Percentiles rank a stretch among this genome's conserved stretches.
phyloP scores from a whole-genome alignment of 176 grass and related monocot species.

The Triticum urartu region DNA sequence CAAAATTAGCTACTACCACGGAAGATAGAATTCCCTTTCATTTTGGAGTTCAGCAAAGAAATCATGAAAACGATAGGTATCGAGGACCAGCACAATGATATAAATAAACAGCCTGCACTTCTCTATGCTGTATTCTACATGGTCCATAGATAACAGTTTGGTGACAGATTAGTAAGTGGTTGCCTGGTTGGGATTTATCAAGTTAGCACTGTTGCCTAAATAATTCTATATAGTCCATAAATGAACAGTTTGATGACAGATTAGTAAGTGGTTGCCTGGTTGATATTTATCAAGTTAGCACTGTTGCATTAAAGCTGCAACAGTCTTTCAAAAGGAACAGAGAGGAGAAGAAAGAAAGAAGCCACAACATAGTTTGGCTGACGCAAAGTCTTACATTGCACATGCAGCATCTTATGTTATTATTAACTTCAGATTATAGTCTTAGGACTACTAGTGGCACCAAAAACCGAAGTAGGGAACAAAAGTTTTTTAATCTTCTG shows the following conservation, averaged over 20 bases:
- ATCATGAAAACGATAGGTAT: slow-evolving; percentile 4
- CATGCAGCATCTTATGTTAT: background rate
- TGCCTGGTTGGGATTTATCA: background rate
- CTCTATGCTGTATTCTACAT: background rate
- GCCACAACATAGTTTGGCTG: background rate
- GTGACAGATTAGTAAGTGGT: background rate
- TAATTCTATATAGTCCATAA: background rate
- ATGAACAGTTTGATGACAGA: background rate
- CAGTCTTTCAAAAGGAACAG: background rate
- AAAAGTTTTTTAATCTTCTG: background rate
- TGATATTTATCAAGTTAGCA: background rate
- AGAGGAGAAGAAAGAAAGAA: background rate
- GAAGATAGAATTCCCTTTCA: background rate
- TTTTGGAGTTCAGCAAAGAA: background rate
- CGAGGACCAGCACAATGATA: background rate
- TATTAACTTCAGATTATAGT: background rate
- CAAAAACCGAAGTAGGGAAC: background rate
- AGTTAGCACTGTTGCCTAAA: background rate
- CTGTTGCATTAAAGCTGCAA: slow-evolving; percentile 3
- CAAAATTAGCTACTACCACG: background rate
- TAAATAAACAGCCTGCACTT: background rate
- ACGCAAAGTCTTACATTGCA: background rate
- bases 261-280: background rate
- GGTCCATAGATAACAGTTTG: background rate
- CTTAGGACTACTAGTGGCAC: background rate